A percentile compares a stretch with the other conserved stretches of the same genome.
phyloP scores from a whole-genome alignment of 495 filamentous ascomycete species.

The Parachaetomium inaequale region DNA sequence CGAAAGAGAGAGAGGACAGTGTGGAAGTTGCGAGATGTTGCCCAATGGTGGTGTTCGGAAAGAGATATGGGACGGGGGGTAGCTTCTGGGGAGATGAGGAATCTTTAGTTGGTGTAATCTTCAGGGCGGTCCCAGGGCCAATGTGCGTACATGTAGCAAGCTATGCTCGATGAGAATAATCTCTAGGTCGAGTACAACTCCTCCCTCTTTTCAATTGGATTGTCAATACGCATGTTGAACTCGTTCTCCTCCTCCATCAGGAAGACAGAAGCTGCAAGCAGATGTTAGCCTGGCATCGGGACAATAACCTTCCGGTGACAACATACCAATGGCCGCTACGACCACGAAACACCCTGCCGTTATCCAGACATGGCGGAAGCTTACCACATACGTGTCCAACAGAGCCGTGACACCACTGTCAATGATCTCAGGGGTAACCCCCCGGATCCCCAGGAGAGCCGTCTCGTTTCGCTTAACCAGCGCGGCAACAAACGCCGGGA shows the following conservation, averaged over 20 bases:
- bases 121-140: too few relatives aligned
- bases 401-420: conserved; percentile 20
- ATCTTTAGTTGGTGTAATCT: too few relatives aligned
- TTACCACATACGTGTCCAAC: conserved; percentile 22
- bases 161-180: not conserved
- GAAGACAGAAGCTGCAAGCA: not conserved
- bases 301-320: not conserved
- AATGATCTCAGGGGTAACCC: not conserved
- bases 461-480: not conserved
- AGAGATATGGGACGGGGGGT: too few relatives aligned
- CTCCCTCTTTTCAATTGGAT: not conserved
- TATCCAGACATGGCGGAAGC: conserved; percentile 34
- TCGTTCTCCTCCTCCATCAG: not conserved
- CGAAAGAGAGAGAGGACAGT: too few relatives aligned
- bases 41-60: too few relatives aligned
- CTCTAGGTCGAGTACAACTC: not conserved
- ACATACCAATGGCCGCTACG: conserved; percentile 26
- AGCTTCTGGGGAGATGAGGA: too few relatives aligned
- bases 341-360: conserved; percentile 27
- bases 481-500: not conserved
- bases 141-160: too few relatives aligned
- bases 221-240: not conserved
- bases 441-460: not conserved
- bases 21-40: too few relatives aligned
- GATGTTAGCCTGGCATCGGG: not conserved